Evolutionary conservation across 208 protist genomes (phyloP), one percentile per base, ranked within the genome.

Genomic region (Borovskyia barvae): DNA sequence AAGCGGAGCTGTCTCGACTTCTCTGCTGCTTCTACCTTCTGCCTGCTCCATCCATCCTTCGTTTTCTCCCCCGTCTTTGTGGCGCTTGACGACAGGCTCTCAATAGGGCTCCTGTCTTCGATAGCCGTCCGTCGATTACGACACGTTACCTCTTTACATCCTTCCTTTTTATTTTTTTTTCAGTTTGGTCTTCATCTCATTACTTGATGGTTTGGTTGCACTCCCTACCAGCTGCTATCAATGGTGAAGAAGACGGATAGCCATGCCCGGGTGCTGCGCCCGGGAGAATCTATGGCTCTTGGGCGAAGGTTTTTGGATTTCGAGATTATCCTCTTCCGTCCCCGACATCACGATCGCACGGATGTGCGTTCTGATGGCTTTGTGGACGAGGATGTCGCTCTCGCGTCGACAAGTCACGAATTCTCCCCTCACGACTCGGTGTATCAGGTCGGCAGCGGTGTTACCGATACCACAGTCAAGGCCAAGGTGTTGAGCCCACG

Each of bases 241-340:
- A 69, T 66, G 49, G 75, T 77, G 17, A 76, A 77, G 33, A 75
- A 67, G 42, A 48, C 35, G 5, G 75, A 81, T 12, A 66, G 30
- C 47, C 59, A 61, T 33, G 72, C 59, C n/a, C 66, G 72, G 39
- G 66, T 93, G 55, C 66, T 93, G 69, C 68, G 64, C 33, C 56
- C 72, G 0, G 83, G 84, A 0, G 80, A 93, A 57, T 81, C 80
- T 17, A 78, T 74, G 28, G 66, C 83, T 43, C 63, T 93, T 15
- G 72, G 70, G 17, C 63, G 66, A 29, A 68, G 80, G 19, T 66
- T 75, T 15, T 62, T 52, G 19, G 83, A 90, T 49, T 65, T 93
- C n/a, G 83, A 93, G 56, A 74, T 93, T 17, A 58, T 80, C n/a
- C 69, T 93, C 15, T 93, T 81, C 51, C 80, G 87, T 14, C 74